Evolutionary conservation across 257 asterid species (phyloP).

Genomic region (Lycium barbarum): DNA sequence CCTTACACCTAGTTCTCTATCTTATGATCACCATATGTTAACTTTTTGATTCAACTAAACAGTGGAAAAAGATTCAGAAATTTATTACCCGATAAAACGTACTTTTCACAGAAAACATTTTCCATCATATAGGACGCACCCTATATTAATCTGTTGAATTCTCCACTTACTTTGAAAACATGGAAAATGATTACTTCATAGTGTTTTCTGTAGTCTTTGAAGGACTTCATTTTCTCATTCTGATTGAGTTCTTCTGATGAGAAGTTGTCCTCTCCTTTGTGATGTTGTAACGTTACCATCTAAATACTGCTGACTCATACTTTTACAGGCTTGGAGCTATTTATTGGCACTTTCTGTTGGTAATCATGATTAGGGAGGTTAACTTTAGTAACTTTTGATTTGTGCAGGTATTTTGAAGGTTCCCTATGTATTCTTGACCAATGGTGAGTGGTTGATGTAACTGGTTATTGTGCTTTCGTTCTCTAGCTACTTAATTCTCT

Average conservation of each 20-base stretch:
- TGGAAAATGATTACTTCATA: no score
- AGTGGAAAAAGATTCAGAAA: no score
- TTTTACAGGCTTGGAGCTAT: conserved; percentile 11
- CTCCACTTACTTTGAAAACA: no score
- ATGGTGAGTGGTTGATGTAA: conserved; percentile 62
- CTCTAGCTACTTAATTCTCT: conserved; percentile 3
- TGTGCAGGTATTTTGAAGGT: conserved; percentile 69
- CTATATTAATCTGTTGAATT: no score
- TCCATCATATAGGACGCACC: no score
- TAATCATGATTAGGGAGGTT: conserved; percentile 7
- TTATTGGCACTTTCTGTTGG: background rate
- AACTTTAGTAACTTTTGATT: conserved; percentile 26
- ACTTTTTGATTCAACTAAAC: no score
- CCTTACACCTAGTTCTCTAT: no score
- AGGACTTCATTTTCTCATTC: no score
- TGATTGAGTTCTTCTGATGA: background rate
- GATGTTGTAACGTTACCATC: background rate
- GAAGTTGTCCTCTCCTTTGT: background rate
- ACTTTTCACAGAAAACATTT: no score
- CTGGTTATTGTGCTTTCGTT: background rate
- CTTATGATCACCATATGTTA: no score
- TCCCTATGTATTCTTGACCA: conserved; percentile 90
- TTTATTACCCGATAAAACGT: no score
- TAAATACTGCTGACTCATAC: background rate
- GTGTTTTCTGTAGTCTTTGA: no score